phyloP scores from a whole-genome alignment of 768 basidiomycete genomes.

The Chalciporus chontae region DNA sequence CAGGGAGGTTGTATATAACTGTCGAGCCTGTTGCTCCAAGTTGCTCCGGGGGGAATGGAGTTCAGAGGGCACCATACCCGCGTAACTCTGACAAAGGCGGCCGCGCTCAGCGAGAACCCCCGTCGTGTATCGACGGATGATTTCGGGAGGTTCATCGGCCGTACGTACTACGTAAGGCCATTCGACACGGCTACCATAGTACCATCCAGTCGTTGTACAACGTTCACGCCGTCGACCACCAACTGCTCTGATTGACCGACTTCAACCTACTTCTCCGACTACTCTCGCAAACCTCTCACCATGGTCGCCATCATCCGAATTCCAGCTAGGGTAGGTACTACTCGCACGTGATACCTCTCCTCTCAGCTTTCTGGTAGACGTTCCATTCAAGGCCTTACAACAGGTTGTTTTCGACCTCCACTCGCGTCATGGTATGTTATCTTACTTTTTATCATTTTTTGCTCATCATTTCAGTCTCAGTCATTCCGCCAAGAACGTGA shows the following conservation, averaged over 20 bases:
- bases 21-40: no score
- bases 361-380: not conserved
- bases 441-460: not conserved
- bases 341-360: constrained; percentile 21
- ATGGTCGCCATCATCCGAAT: constrained; percentile 8
- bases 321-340: constrained; percentile 4
- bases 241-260: no score
- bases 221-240: not conserved
- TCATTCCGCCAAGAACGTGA: constrained; percentile 79
- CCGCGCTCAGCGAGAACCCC: no score
- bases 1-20: no score
- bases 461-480: constrained; percentile 34
- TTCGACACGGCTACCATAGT: no score
- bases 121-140: constrained; percentile 1
- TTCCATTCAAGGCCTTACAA: constrained; percentile 3
- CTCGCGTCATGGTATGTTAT: constrained; percentile 34
- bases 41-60: no score
- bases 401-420: constrained; percentile 29
- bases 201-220: not conserved
- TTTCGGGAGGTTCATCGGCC: constrained; percentile 6
- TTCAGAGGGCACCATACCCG: no score
- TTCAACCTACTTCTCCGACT: not conserved
- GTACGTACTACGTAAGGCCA: not conserved
- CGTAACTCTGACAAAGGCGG: no score
- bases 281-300: not conserved